These are phyloP conservation scores for Lachancea mirantina DNA, from an alignment of 805 yeast genomes.

Conservation along the genomic window DNA sequence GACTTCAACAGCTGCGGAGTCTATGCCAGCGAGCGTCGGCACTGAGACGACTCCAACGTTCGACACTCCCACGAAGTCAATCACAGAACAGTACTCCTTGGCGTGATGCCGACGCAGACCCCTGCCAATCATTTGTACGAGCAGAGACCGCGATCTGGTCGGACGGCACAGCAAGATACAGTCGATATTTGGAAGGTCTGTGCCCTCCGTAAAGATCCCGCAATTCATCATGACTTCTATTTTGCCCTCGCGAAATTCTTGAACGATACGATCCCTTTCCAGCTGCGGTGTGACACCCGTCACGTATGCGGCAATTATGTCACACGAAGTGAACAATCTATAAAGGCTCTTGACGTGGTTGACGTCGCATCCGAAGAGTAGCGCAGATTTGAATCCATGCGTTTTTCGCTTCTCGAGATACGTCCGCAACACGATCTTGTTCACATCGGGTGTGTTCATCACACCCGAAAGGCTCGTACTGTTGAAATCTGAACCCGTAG, in stretches of 20 bases:
- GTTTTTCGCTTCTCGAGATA: conserved; percentile 40
- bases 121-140: conserved; percentile 87
- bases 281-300: conserved; percentile 54
- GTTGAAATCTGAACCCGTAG: conserved; percentile 42
- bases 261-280: conserved; percentile 46
- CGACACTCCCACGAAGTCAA: conserved; percentile 67
- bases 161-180: conserved; percentile 74
- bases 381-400: conserved; percentile 44
- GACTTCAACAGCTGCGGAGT: conserved; percentile 8
- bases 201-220: conserved; percentile 88
- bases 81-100: conserved; percentile 62
- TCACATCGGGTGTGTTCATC: conserved; percentile 49
- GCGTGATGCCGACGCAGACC: conserved; percentile 62
- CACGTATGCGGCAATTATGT: conserved; percentile 63
- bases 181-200: conserved; percentile 87
- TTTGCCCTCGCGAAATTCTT: conserved; percentile 53
- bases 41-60: conserved; percentile 48
- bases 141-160: conserved; percentile 61
- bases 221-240: conserved; percentile 78
- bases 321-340: conserved; percentile 45
- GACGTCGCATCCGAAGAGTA: conserved; percentile 73
- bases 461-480: conserved; percentile 42
- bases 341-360: conserved; percentile 54
- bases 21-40: conserved; percentile 43
- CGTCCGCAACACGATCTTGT: conserved; percentile 47